These are phyloP conservation scores for Fusarium nodosum DNA, from an alignment of 2,329 filamentous ascomycete species.

Conservation along the genomic window DNA sequence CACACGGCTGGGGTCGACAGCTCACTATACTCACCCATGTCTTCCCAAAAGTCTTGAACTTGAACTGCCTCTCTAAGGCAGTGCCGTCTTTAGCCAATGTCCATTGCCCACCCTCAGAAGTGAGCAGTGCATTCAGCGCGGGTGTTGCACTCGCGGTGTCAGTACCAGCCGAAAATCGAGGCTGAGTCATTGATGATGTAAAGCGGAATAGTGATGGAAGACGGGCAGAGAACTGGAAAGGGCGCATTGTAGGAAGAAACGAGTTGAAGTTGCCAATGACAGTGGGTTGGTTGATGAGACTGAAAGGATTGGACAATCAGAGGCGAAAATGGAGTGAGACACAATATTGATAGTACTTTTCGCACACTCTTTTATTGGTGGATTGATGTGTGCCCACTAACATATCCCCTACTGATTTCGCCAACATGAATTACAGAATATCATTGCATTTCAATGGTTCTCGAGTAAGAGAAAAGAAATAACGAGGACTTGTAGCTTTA, in stretches of 20 bases:
- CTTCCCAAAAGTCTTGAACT: constrained; percentile 75
- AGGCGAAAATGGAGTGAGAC: constrained; percentile 28
- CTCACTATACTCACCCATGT: constrained; percentile 67
- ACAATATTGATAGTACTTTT: constrained; percentile 31
- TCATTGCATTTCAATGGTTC: not conserved
- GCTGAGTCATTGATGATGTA: constrained; percentile 49
- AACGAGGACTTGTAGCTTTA: not conserved
- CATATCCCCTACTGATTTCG: not conserved
- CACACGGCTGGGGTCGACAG: not conserved
- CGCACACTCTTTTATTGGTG: not conserved
- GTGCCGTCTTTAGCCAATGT: constrained; percentile 63
- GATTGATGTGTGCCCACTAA: constrained; percentile 20
- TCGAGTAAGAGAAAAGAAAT: not conserved
- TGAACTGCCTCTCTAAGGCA: constrained; percentile 71
- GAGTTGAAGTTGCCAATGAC: constrained; percentile 13
- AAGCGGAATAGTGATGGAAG: constrained; percentile 24
- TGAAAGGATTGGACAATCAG: constrained; percentile 30
- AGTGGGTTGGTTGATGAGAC: constrained; percentile 12
- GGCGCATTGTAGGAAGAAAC: constrained; percentile 32
- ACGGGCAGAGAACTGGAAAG: constrained; percentile 15
- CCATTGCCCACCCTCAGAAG: constrained; percentile 62
- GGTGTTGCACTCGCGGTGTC: constrained; percentile 56
- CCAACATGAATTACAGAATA: not conserved
- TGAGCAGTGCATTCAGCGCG: constrained; percentile 58
- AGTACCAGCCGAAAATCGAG: constrained; percentile 62